A percentile compares a stretch with the other conserved stretches of the same genome.
Conservation (phyloP, 2,329 filamentous ascomycete genomes). For the Xylaria sp. region DNA sequence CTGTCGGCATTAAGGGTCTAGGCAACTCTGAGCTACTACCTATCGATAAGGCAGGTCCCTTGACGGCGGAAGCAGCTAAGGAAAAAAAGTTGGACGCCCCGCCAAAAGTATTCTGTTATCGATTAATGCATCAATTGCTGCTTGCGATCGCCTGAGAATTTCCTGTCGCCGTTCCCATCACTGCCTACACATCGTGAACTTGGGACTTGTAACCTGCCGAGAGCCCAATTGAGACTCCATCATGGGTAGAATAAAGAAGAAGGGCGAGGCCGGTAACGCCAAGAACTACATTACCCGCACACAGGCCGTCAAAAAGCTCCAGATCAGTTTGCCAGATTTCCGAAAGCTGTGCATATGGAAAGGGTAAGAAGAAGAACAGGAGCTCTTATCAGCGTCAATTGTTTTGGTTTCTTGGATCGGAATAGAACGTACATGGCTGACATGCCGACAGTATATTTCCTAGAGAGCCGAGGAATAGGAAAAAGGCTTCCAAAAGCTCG, state of each 20-base stretch:
- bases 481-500: conserved; percentile 92
- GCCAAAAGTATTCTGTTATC: conserved; percentile 38
- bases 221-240: conserved; percentile 40
- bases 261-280: conserved; percentile 89
- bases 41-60: conserved; percentile 25
- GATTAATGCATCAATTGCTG: conserved; percentile 27
- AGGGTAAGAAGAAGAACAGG: conserved; percentile 59
- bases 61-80: background rate
- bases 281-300: conserved; percentile 99
- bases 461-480: conserved; percentile 94
- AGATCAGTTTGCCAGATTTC: conserved; percentile 97
- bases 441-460: conserved; percentile 77
- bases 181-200: conserved; percentile 19
- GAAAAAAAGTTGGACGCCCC: conserved; percentile 45
- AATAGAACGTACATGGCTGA: conserved; percentile 5
- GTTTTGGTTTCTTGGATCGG: background rate
- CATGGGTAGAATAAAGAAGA: conserved; percentile 89
- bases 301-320: conserved; percentile 96
- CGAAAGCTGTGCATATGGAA: conserved; percentile 99
- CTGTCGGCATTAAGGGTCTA: conserved; percentile 11
- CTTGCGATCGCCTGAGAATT: conserved; percentile 31
- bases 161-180: conserved; percentile 27
- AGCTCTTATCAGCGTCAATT: no score
- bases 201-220: conserved; percentile 21
- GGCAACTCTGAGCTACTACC: background rate